Evolutionary conservation across 139 green algal genomes (phyloP), one percentile per base, ranked within the genome.

Genomic region (Micromonas commoda): DNA sequence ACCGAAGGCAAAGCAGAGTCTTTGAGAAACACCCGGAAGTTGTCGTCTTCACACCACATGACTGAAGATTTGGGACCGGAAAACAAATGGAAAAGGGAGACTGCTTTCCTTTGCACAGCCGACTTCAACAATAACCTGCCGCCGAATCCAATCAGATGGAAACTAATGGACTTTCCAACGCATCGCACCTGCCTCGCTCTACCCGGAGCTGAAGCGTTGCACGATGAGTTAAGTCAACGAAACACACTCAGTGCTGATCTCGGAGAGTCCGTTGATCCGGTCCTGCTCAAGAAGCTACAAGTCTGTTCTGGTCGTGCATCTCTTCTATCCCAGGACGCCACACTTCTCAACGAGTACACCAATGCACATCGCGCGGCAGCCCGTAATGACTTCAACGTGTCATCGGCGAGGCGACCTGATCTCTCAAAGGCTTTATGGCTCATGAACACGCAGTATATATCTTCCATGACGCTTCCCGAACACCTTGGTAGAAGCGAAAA

Each of bases 401-500:
- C n/a, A 63, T 63, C 9, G 0, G 35, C 5, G 3, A 63, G 9
- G 5, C 31, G 38, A 63, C 68, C 68, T n/a, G 68, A 75, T 33
- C n/a, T 39, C 1, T 39, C 21, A 20, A 39, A 75, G 19, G 68
- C 68, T 5, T 19, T 75, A n/a, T 75, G 68, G 68, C 53, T 75
- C 37, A 75, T 75, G 68, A 75, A 75, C 35, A 75, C 68, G 68
- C 37, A 75, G 38, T 75, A 75, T 31, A 75, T 75, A 2, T 75
- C 68, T 9, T 57, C 45, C 16, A 57, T 57, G 45, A 9, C 45
- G 45, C 45, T 57, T 9, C 45, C 45, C 45, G 45, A 57, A 16
- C 45, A 57, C 16, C 45, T 57, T 57, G 45, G 45, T 57, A 9
- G 45, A 57, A 57, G 45, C 16, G 45, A 57, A 16, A 57, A 57